A percentile compares a stretch with the other conserved stretches of the same genome.
Evolutionary conservation across 805 yeast species (phyloP).

Genomic region (Yarrowia hollandica): DNA sequence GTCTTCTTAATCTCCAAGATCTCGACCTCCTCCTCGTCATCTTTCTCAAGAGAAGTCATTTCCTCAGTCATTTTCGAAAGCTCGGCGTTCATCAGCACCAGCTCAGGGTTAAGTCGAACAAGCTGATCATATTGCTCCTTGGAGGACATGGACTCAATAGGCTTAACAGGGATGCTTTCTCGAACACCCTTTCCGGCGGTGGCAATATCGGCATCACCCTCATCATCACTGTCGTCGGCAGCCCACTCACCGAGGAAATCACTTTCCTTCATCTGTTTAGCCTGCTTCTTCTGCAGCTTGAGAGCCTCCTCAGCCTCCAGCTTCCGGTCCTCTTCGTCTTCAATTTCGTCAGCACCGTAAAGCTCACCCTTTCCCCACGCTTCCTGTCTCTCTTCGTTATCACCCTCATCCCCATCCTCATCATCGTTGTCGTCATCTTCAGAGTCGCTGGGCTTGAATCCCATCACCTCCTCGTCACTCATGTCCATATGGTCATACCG

Average conservation of each 20-base stretch:
- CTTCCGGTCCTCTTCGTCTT: constrained; percentile 74
- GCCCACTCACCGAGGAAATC: constrained; percentile 48
- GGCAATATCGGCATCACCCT: constrained; percentile 81
- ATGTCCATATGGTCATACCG: constrained; percentile 40
- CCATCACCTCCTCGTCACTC: constrained; percentile 60
- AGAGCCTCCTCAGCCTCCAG: constrained; percentile 85
- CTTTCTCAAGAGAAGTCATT: constrained; percentile 33
- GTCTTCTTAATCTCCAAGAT: constrained; percentile 51
- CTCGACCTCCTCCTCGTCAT: constrained; percentile 28
- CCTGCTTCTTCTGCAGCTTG: constrained; percentile 77
- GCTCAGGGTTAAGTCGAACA: constrained; percentile 75
- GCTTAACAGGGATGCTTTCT: constrained; percentile 38
- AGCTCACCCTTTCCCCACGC: constrained; percentile 39
- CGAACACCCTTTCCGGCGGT: constrained; percentile 53
- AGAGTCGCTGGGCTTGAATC: constrained; percentile 41
- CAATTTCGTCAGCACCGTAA: constrained; percentile 64
- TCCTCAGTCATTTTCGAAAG: constrained; percentile 45
- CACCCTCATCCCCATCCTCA: constrained; percentile 40
- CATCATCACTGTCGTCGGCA: constrained; percentile 60
- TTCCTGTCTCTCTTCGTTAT: constrained; percentile 33
- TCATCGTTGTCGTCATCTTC: constrained; percentile 44
- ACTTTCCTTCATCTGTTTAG: constrained; percentile 54
- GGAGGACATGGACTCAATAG: constrained; percentile 43
- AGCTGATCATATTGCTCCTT: constrained; percentile 51
- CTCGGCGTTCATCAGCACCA: constrained; percentile 72